Evolutionary conservation across 2,329 filamentous ascomycete genomes (phyloP), one percentile per base, ranked within the genome.

Genomic region (Pyrenochaeta sp.): DNA sequence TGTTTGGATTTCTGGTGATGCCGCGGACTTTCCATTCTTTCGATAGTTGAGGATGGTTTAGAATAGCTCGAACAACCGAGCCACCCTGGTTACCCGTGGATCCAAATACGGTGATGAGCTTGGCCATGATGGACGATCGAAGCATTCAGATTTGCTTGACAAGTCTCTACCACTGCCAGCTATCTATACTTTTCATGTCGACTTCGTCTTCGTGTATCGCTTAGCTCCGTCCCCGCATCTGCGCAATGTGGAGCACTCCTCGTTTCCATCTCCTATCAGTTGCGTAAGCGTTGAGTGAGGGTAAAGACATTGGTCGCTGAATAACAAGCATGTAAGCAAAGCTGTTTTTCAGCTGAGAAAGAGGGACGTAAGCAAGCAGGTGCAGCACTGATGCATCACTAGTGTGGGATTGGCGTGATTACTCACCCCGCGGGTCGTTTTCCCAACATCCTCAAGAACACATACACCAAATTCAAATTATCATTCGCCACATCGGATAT

Each of bases 81-180:
- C 84, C 82, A 47, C 86, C 86, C 73, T 89, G 86, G 48, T 82
- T 82, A 56, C 86, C 85, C 19, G 86, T 88, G 43, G 85, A 83
- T 28, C 86, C 86, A 64, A 88, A 84, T 12, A 89, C 79, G 44
- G 82, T 83, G 68, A 88, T 79, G 65, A 84, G 76, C 64, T 82
- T 84, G 6, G 59, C 25, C 57, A 63, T 59, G 53, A 8, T 62
- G 56, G 34, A 37, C 10, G 46, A 53, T 39, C 39, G 39, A 51
- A 50, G 39, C 27, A 51, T 50, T 30, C 44, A 22, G 27, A 6
- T 25, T 32, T 46, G 27, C 32, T 30, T n/a, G 25, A 27, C 32
- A 46, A 15, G 2, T 4, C 27, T 25, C 27, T 46, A 46, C 44
- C 12, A 46, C 28, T 22, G 27, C 44, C 19, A n/a, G 44, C 25